Percentiles rank a stretch among this genome's conserved stretches.
Evolutionary conservation across 164 flowering plant species (phyloP).

Genomic region (Piper betle): DNA sequence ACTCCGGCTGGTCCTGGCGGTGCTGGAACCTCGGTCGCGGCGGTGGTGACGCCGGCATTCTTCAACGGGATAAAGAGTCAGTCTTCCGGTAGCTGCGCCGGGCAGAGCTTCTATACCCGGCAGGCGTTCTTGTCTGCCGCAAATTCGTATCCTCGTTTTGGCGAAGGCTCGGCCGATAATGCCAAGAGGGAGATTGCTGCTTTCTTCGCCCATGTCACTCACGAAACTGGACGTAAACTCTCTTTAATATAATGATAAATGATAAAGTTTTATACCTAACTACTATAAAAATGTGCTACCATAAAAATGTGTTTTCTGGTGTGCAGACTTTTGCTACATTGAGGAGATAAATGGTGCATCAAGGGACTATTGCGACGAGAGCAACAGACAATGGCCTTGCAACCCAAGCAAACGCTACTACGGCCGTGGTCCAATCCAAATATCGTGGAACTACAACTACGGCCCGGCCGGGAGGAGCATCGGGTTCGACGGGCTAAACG

Average conservation of each 20-base stretch:
- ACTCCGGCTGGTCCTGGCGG: constrained; percentile 9
- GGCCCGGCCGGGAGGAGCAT: constrained; percentile 43
- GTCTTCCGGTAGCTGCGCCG: constrained; percentile 27
- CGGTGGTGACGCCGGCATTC: constrained; percentile 31
- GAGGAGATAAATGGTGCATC: constrained; percentile 37
- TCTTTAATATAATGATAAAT: neutral
- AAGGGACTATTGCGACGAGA: constrained; percentile 34
- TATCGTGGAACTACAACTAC: constrained; percentile 69
- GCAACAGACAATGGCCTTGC: constrained; percentile 33
- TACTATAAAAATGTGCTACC: neutral
- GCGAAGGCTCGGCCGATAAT: constrained; percentile 30
- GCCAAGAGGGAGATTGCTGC: constrained; percentile 64
- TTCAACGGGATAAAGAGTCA: constrained; percentile 28
- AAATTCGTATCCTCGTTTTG: constrained; percentile 30
- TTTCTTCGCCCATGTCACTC: constrained; percentile 28
- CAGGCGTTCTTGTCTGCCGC: constrained; percentile 31
- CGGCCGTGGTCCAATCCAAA: constrained; percentile 57
- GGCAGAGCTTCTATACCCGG: constrained; percentile 40
- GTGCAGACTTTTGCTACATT: constrained; percentile 35
- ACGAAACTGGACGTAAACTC: constrained; percentile 45
- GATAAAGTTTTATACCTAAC: neutral
- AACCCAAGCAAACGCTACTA: constrained; percentile 26
- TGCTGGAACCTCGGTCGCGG: constrained; percentile 10
- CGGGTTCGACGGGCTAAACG: constrained; percentile 36
- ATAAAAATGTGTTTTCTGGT: neutral